Base-by-base conservation (phyloP, 306 rosid genomes). In the Dalbergia cochinchinensis region DNA sequence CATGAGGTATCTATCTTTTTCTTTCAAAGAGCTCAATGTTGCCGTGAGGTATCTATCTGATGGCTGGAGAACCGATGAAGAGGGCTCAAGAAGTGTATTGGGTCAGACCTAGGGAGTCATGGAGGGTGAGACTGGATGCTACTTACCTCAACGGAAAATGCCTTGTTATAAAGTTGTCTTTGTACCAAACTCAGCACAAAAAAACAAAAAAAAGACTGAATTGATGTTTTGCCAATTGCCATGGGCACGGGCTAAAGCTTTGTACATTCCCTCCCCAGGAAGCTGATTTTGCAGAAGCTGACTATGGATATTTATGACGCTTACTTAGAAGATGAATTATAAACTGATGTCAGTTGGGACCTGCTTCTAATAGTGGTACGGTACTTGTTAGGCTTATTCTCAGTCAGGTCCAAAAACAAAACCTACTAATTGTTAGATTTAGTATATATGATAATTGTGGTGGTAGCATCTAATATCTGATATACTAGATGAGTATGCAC, bases 101-200 rank as follows among this genome's bases (percentile, higher is more conserved):
- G 41, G 41, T 37, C 7, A 37, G 41, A 37, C 5, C 41, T 4
- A 37, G 41, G 41, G 41, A 37, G 60, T 53, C 5, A 11, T 45
- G 48, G 74, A 37, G 79, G 50, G 41, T 37, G 41, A 37, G 65
- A 64, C 72, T 83, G 41, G n/a, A 70, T 76, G 69, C 78, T 70
- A 79, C 76, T 80, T 76, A 55, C 77, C 71, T 65, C 51, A 65
- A 35, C 54, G 9, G 72, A 83, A 75, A 20, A 37, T 66, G 19
- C 81, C 73, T 62, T 67, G 59, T 69, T 70, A 4, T 80, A 7
- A 7, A 37, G 71, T 76, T 54, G 18, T 76, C 31, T 57, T 70
- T 80, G 79, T 80, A 37, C 74, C 78, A 39, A 67, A 74, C 60
- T 22, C 68, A 41, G 65, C 59, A 15, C 11, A 11, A 34, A 68